Percentiles rank a stretch among this genome's conserved stretches.
These are phyloP conservation scores for Lunularia cruciata DNA, from an alignment of 225 moss, liverwort and hornwort species.

Conservation along the genomic window DNA sequence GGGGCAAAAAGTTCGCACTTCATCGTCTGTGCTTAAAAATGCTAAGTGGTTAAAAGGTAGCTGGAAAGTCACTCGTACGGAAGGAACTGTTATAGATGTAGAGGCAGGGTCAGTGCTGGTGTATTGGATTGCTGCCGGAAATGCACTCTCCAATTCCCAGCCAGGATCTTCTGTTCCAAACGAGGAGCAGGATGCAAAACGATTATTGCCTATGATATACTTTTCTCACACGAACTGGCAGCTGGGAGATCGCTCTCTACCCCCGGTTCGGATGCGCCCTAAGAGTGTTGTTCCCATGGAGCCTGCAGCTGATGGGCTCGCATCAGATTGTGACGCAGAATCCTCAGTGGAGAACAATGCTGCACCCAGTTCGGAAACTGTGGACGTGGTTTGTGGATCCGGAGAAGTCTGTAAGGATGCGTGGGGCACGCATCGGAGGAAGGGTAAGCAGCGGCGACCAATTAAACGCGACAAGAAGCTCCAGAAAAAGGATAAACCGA, in stretches of 20 bases:
- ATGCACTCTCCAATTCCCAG: constrained; percentile 54
- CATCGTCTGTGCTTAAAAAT: constrained; percentile 60
- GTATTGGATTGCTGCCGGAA: constrained; percentile 74
- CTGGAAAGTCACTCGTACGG: constrained; percentile 73
- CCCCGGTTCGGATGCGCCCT: constrained; percentile 52
- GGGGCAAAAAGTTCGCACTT: constrained; percentile 77
- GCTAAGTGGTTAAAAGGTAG: constrained; percentile 83
- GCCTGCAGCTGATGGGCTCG: constrained; percentile 34
- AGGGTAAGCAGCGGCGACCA: constrained; percentile 55
- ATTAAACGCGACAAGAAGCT: constrained; percentile 73
- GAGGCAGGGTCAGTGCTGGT: constrained; percentile 80
- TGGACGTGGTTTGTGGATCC: constrained; percentile 42
- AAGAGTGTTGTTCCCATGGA: constrained; percentile 32
- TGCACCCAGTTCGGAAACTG: constrained; percentile 40
- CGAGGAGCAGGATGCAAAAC: constrained; percentile 80
- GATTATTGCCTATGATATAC: constrained; percentile 70
- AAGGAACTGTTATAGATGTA: constrained; percentile 76
- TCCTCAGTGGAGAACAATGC: constrained; percentile 27
- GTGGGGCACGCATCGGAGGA: constrained; percentile 41
- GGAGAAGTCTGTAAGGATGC: constrained; percentile 48
- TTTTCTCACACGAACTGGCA: constrained; percentile 93
- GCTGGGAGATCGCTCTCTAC: constrained; percentile 87
- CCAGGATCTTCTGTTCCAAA: constrained; percentile 72
- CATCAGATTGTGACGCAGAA: constrained; percentile 57
- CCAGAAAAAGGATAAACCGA: constrained; percentile 68